Evolutionary conservation across 1,284 basidiomycete species (phyloP).

Genomic region (Inonotus hispidus): DNA sequence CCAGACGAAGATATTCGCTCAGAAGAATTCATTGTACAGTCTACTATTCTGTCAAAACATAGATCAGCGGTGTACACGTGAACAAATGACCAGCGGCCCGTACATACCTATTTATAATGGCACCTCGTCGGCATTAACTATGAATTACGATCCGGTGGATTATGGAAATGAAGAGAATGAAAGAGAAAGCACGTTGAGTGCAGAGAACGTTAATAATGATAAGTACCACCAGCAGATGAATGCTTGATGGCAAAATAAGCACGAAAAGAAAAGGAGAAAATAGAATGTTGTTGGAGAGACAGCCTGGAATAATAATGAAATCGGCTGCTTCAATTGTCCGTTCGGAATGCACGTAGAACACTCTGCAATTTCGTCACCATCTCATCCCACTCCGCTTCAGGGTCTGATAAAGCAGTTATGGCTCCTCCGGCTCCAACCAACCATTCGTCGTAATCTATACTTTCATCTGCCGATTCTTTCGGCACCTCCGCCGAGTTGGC

Average conservation of each 20-base stretch:
- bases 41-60: not conserved
- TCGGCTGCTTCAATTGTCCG: not conserved
- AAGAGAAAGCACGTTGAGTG: slow-evolving; percentile 14
- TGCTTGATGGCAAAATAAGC: not conserved
- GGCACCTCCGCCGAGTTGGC: not conserved
- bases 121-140: not conserved
- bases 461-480: not conserved
- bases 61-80: not conserved
- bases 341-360: slow-evolving; percentile 54
- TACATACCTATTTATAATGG: not conserved
- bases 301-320: not conserved
- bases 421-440: slow-evolving; percentile 89
- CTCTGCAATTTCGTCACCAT: slow-evolving; percentile 82
- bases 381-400: slow-evolving; percentile 90
- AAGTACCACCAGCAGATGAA: slow-evolving; percentile 13
- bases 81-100: not conserved
- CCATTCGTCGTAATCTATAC: slow-evolving; percentile 52
- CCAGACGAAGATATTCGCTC: too few species aligned
- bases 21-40: not conserved
- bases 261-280: not conserved
- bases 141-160: not conserved
- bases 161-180: not conserved
- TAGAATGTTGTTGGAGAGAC: not conserved
- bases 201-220: slow-evolving; percentile 11
- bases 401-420: slow-evolving; percentile 89